Base-by-base conservation (phyloP, 2,329 filamentous ascomycete genomes). In the Epicoccum sorghinum region DNA sequence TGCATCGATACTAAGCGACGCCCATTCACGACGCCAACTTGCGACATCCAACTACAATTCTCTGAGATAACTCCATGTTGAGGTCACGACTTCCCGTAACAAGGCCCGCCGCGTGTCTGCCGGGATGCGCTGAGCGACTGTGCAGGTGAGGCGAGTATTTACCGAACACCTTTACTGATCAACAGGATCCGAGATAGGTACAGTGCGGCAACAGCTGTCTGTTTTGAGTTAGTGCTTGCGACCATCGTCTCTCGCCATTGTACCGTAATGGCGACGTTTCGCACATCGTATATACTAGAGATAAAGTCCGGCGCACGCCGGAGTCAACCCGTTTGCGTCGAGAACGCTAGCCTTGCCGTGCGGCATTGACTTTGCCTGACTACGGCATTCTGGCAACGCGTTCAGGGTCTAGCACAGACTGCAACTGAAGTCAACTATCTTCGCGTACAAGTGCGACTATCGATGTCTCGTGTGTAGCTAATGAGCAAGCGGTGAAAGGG, bases 131-230 rank as follows among this genome's bases (percentile, higher is more conserved):
- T 44, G 6, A 67, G 65, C 37, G 67, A 45, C 59, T 67, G 18
- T 18, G 18, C 27, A 29, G 27, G 27, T 9, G 38, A 62, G 57
- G 61, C 65, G 61, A 68, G 57, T 52, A 42, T 38, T 24, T 44
- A 44, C 47, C 47, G 40, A 46, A 38, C 48, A 27, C 27, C 10
- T 48, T 42, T 44, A 46, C 30, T 49, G 47, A 52, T 42, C 58
- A 51, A 40, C 27, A 49, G 23, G 41, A 43, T 41, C 46, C 52
- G 41, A 23, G 18, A 50, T 38, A 29, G 27, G 6, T 9, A 29
- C 27, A 7, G 27, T 40, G 47, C 48, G 51, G 55, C 57, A 59
- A 64, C 32, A 40, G 46, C 56, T 14, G 56, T 37, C 60, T 50
- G 27, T 41, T 58, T 58, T 27, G 25, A 58, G 59, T 48, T 63